Evolutionary conservation across 495 filamentous ascomycete species (phyloP).

Genomic region (Podospora pseudocomata): DNA sequence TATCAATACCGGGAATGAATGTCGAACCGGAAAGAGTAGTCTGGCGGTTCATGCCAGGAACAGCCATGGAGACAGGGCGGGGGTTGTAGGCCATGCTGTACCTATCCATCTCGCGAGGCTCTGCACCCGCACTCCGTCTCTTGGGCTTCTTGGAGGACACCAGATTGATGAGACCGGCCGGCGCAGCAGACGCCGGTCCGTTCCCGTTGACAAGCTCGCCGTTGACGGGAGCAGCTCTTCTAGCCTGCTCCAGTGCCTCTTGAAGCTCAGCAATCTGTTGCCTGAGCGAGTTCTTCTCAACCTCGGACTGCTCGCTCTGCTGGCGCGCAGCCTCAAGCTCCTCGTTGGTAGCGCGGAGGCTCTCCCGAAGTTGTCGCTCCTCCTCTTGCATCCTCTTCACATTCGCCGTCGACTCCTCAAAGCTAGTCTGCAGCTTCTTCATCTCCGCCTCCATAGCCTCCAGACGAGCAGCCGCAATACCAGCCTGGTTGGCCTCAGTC

Average conservation of each 20-base stretch:
- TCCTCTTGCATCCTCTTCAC: conserved; percentile 93
- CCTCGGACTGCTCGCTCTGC: conserved; percentile 66
- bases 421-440: conserved; percentile 79
- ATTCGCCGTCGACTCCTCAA: conserved; percentile 79
- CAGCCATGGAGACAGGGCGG: conserved; percentile 89
- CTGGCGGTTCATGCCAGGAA: conserved; percentile 60
- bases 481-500: conserved; percentile 93
- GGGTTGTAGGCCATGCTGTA: conserved; percentile 92
- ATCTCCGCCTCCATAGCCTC: conserved; percentile 90
- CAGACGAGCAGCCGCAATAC: conserved; percentile 85
- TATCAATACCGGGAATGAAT: conserved; percentile 76
- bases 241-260: conserved; percentile 85
- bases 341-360: conserved; percentile 65
- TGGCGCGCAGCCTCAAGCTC: conserved; percentile 74
- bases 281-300: conserved; percentile 75
- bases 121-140: conserved; percentile 88
- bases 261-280: conserved; percentile 87
- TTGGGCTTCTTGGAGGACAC: conserved; percentile 98
- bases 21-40: conserved; percentile 60
- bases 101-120: conserved; percentile 74
- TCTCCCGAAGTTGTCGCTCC: conserved; percentile 74
- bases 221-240: conserved; percentile 58
- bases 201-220: conserved; percentile 72
- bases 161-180: conserved; percentile 86
- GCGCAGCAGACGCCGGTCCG: conserved; percentile 45